These are phyloP conservation scores for Penicillium cosmopolitanum DNA, from an alignment of 495 filamentous ascomycete species.

Conservation along the genomic window DNA sequence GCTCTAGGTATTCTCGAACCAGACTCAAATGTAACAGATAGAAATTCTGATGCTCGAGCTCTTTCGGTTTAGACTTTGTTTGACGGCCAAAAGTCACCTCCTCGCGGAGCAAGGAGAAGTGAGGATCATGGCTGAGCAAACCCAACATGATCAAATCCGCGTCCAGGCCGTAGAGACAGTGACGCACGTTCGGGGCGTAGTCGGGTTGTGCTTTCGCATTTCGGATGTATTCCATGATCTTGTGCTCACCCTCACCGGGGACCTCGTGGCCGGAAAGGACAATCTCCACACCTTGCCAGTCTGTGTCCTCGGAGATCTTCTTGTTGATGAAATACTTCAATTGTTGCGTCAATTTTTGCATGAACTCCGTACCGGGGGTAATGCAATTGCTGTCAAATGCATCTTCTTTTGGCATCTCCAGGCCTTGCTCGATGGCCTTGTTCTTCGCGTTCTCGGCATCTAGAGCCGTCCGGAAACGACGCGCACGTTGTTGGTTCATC, in stretches of 20 bases:
- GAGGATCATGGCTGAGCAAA: constrained; percentile 93
- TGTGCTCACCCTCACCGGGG: constrained; percentile 98
- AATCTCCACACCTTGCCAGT: constrained; percentile 96
- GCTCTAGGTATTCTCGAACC: constrained; percentile 93
- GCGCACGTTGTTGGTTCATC: constrained; percentile 98
- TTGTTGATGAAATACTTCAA: constrained; percentile 99
- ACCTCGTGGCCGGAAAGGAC: constrained; percentile 98
- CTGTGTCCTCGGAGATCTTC: constrained; percentile 93
- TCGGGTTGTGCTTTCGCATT: constrained; percentile 91
- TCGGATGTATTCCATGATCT: constrained; percentile 99
- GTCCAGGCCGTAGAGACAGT: constrained; percentile 97
- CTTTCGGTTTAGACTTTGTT: constrained; percentile 83
- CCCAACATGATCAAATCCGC: constrained; percentile 99
- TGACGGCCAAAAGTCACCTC: constrained; percentile 96
- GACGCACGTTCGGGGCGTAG: constrained; percentile 93
- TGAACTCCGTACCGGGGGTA: constrained; percentile 96
- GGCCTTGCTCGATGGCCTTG: constrained; percentile 84
- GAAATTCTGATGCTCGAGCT: constrained; percentile 98
- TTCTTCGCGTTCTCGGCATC: constrained; percentile 88
- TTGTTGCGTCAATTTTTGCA: constrained; percentile 92
- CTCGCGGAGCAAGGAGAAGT: constrained; percentile 95
- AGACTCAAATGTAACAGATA: constrained; percentile 97
- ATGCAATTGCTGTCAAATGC: constrained; percentile 99
- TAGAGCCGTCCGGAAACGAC: constrained; percentile 92
- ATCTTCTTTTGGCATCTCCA: constrained; percentile 92